Evolutionary conservation across 192 early-diverging fungal species (phyloP), one percentile per base, ranked within the genome.

Genomic region (Chytriomyces sp.): DNA sequence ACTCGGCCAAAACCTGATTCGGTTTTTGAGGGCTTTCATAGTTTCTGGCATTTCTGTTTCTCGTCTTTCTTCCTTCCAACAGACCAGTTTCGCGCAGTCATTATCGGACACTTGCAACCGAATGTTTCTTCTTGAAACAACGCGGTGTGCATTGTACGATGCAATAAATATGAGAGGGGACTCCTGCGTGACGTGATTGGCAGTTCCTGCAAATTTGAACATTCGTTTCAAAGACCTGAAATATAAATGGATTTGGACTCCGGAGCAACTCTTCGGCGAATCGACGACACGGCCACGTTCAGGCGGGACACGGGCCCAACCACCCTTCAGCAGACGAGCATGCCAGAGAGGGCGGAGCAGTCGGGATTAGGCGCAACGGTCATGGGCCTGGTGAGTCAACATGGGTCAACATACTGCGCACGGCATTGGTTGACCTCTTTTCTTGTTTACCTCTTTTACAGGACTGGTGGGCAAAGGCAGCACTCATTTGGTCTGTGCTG

Each of bases 401-500:
- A 13, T 13, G n/a, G n/a, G n/a, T n/a, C n/a, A n/a, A n/a, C n/a
- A n/a, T n/a, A n/a, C n/a, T n/a, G n/a, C n/a, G n/a, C n/a, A n/a
- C n/a, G n/a, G n/a, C n/a, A n/a, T n/a, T n/a, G n/a, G n/a, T n/a
- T n/a, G n/a, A n/a, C n/a, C n/a, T n/a, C n/a, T n/a, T n/a, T n/a
- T n/a, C n/a, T n/a, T n/a, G n/a, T 35, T 35, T 35, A 4, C 1
- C 35, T 35, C 35, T 35, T 35, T 35, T 35, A 16, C 1, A 64
- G 69, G 80, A 85, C 63, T 69, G 35, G 26, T 85, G 84, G 84
- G 80, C 80, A 43, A 82, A 82, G 60, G 68, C 68, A 28, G 86
- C 86, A 11, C 57, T 87, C 20, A 28, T 69, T 23, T 82, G 80
- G 81, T 57, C 86, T 4, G 46, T 79, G 26, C 61, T 61, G 11